Evolutionary conservation across 108 stramenopile genomes (phyloP).

Genomic region (Schizochytrium sp.): DNA sequence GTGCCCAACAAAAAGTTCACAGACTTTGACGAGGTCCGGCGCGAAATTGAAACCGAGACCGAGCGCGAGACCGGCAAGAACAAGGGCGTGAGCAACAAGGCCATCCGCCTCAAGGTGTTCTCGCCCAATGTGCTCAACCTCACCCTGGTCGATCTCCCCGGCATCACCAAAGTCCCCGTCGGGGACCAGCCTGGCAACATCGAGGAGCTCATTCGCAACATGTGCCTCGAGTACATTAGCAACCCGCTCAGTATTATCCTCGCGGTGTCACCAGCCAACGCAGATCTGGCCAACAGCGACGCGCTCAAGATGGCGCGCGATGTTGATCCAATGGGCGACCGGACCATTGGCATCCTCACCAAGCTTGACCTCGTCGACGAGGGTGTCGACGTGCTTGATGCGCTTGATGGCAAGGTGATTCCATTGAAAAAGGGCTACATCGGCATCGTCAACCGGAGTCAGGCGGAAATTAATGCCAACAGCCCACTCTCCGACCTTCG

Average conservation of each 20-base stretch:
- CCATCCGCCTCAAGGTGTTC: constrained; percentile 87
- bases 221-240: constrained; percentile 76
- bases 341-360: constrained; percentile 94
- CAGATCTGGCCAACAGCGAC: constrained; percentile 92
- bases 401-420: constrained; percentile 77
- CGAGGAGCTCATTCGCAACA: constrained; percentile 78
- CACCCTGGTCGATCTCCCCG: constrained; percentile 97
- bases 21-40: constrained; percentile 75
- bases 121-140: constrained; percentile 83
- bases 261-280: constrained; percentile 90
- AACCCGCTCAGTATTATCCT: constrained; percentile 94
- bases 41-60: constrained; percentile 86
- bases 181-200: constrained; percentile 94
- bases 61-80: constrained; percentile 83
- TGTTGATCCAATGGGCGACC: constrained; percentile 76
- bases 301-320: constrained; percentile 84
- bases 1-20: constrained; percentile 69
- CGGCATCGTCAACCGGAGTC: constrained; percentile 90
- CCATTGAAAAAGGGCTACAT: constrained; percentile 85
- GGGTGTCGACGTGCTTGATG: constrained; percentile 81
- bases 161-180: constrained; percentile 80
- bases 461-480: constrained; percentile 81
- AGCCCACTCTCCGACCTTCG: constrained; percentile 67
- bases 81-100: constrained; percentile 65
- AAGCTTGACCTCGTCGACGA: constrained; percentile 97